A percentile compares a stretch with the other conserved stretches of the same genome.
These are phyloP conservation scores for Colletotrichum cereale DNA, from an alignment of 2,329 filamentous ascomycete genomes.

Conservation along the genomic window DNA sequence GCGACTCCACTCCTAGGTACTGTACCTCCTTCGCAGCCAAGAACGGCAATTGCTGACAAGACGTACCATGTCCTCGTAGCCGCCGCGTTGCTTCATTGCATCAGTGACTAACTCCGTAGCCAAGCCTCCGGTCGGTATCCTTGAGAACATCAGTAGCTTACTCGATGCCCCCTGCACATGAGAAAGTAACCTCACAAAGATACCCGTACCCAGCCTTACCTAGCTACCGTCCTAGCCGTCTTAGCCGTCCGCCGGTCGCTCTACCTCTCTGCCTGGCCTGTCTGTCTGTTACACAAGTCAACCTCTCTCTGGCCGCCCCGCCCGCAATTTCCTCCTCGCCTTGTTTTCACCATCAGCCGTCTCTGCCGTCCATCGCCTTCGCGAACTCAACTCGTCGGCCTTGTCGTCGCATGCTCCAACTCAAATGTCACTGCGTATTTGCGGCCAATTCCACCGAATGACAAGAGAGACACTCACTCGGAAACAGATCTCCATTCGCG, in stretches of 20 bases:
- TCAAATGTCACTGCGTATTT: neutral
- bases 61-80: too few relatives aligned
- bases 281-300: neutral
- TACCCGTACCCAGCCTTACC: conserved; percentile 28
- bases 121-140: conserved; percentile 3
- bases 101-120: neutral
- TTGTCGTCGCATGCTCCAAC: conserved; percentile 23
- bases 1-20: neutral
- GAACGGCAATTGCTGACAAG: neutral
- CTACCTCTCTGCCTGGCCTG: too few relatives aligned
- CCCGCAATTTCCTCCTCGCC: neutral
- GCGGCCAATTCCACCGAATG: neutral
- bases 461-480: neutral
- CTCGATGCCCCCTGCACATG: neutral
- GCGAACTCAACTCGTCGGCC: conserved; percentile 4
- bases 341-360: conserved; percentile 2
- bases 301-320: neutral
- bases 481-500: conserved; percentile 11
- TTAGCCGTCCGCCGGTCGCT: conserved; percentile 16
- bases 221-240: neutral
- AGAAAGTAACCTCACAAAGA: conserved; percentile 1
- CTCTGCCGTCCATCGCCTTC: conserved; percentile 8
- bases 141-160: neutral
- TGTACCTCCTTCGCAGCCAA: neutral
- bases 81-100: neutral